Conservation (phyloP, 331 rosid genomes). For the Malus hybrid region DNA sequence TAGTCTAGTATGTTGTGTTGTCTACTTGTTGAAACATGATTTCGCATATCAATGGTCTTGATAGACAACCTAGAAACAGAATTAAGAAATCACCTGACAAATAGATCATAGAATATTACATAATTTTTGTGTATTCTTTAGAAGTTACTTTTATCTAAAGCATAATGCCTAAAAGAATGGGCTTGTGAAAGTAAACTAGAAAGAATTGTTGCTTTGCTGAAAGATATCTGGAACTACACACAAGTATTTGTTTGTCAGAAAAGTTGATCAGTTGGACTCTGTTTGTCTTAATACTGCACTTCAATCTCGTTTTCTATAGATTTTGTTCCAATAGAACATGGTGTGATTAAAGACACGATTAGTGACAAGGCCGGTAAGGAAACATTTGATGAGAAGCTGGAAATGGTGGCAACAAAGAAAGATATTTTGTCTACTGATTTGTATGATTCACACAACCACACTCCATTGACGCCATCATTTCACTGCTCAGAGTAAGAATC, state of each 20-base stretch:
- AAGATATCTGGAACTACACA: not conserved
- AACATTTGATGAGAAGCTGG: slow-evolving; percentile 15
- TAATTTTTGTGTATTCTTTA: not conserved
- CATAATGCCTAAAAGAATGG: not conserved
- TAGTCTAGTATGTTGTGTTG: not conserved
- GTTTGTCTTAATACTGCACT: not conserved
- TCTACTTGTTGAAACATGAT: not conserved
- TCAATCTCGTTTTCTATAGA: slow-evolving; percentile 23
- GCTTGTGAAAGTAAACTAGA: not conserved
- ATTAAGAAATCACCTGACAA: not conserved
- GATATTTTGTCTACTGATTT: slow-evolving; percentile 15
- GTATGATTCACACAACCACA: slow-evolving; percentile 16
- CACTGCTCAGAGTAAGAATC: slow-evolving; percentile 44
- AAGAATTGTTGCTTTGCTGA: not conserved
- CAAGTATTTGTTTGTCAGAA: not conserved
- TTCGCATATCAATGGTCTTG: not conserved
- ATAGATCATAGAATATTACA: not conserved
- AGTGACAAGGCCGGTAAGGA: slow-evolving; percentile 3
- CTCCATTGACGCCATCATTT: slow-evolving; percentile 40
- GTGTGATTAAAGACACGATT: slow-evolving; percentile 14
- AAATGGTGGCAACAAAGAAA: slow-evolving; percentile 27
- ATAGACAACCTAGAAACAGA: not conserved
- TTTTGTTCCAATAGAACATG: slow-evolving; percentile 23
- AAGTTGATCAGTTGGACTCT: not conserved
- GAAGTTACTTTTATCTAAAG: not conserved